Evolutionary conservation across 495 filamentous ascomycete genomes (phyloP).

Genomic region (Glarea lozoyensis): DNA sequence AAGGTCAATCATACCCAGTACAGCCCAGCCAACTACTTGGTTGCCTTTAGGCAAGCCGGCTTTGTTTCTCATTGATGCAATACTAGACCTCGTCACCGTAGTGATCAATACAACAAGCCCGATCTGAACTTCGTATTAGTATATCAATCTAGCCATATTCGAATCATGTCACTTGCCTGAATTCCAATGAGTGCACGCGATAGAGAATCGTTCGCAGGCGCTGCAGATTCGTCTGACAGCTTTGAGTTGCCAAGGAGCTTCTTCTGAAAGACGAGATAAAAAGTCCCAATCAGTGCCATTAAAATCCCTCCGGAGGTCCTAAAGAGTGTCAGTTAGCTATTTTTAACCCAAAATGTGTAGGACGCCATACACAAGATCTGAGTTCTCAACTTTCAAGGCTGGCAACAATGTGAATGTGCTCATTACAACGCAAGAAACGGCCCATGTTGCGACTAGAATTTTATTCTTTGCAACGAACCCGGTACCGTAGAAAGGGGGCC

Average conservation of each 20-base stretch:
- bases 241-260: slow-evolving; percentile 40
- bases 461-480: slow-evolving; percentile 59
- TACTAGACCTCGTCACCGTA: slow-evolving; percentile 76
- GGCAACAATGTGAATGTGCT: slow-evolving; percentile 85
- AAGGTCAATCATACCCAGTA: slow-evolving; percentile 52
- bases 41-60: slow-evolving; percentile 84
- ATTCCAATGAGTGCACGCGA: slow-evolving; percentile 19
- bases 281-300: slow-evolving; percentile 68
- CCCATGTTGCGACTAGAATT: slow-evolving; percentile 63
- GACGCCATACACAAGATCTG: slow-evolving; percentile 62
- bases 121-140: slow-evolving; percentile 32
- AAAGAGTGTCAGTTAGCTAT: not conserved
- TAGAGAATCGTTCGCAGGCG: slow-evolving; percentile 10
- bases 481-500: slow-evolving; percentile 68
- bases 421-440: slow-evolving; percentile 69
- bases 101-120: slow-evolving; percentile 81
- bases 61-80: slow-evolving; percentile 74
- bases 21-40: slow-evolving; percentile 77
- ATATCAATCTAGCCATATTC: not conserved
- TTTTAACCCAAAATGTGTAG: not conserved
- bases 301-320: slow-evolving; percentile 69
- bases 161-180: slow-evolving; percentile 20
- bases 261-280: slow-evolving; percentile 80
- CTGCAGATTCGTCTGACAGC: slow-evolving; percentile 12
- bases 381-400: slow-evolving; percentile 73